Percentiles rank a stretch among this genome's conserved stretches.
These are phyloP conservation scores for Bothriochloa decipiens DNA, from an alignment of 176 grass and related monocot species.

Conservation along the genomic window DNA sequence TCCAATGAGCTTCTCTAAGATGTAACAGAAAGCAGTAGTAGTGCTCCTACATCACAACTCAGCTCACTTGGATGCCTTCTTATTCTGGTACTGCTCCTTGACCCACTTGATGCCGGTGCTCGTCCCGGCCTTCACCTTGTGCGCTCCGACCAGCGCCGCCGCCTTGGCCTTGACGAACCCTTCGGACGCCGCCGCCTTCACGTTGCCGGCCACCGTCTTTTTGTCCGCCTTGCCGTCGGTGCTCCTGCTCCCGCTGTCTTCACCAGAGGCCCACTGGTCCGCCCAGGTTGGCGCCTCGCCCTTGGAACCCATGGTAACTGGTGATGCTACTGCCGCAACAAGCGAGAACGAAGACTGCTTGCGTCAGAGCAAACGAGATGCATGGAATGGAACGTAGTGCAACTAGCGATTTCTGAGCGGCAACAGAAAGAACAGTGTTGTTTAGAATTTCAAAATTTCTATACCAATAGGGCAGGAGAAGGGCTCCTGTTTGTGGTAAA, in stretches of 20 bases:
- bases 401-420: no score
- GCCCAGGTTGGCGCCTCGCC: slow-evolving; percentile 47
- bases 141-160: slow-evolving; percentile 52
- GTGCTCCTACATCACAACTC: background rate
- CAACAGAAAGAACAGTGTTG: no score
- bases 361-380: background rate
- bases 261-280: slow-evolving; percentile 57
- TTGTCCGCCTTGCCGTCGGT: background rate
- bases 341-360: background rate
- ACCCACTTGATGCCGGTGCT: slow-evolving; percentile 69
- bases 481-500: background rate
- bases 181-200: slow-evolving; percentile 57
- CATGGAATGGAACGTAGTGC: no score
- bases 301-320: slow-evolving; percentile 43
- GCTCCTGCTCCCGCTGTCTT: slow-evolving; percentile 15
- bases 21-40: background rate
- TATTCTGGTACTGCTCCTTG: slow-evolving; percentile 72
- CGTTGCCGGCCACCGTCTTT: slow-evolving; percentile 34
- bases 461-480: background rate
- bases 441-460: background rate
- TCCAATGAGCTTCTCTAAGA: background rate
- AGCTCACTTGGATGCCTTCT: slow-evolving; percentile 45
- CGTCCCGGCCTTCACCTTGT: slow-evolving; percentile 64
- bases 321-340: background rate
- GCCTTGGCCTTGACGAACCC: slow-evolving; percentile 66